Evolutionary conservation across 352 stramenopile genomes (phyloP), one percentile per base, ranked within the genome.

Genomic region (Achlya hypogyna): DNA sequence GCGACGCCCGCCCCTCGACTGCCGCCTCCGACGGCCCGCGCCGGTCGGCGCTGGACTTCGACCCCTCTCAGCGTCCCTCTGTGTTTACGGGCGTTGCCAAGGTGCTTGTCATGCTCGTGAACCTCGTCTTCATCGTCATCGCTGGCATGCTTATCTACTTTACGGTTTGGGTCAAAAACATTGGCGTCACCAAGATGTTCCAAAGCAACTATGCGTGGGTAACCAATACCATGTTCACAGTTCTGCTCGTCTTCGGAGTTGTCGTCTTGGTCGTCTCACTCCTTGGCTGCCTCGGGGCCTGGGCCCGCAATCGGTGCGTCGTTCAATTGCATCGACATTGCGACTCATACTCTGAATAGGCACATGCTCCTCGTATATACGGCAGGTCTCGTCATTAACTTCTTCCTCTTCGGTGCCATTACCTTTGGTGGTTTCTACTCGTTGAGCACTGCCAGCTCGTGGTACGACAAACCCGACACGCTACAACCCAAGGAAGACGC

Each of bases 111-210:
- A 70, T 94, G 72, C 81, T 94, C 27, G 72, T 94, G 23, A 94
- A 94, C 73, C 89, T 94, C 78, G 76, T 73, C 52, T 93, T 91
- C 71, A 83, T 94, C 72, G 82, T 92, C 40, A 65, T 69, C 64
- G 86, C 81, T 32, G 82, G 79, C 23, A 75, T 94, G 66, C 75
- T 94, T 53, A 78, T 91, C 69, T 93, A 91, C 71, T 94, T 94
- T 62, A 85, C 79, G 10, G 10, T 34, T 10, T 78, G 81, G 63
- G 75, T 92, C 49, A 85, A 87, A 69, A 75, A 31, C n/a, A 83
- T 78, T 0, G 84, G 84, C 32, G 91, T 84, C 83, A 63, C 91
- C 27, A 82, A 91, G 25, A 85, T 75, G 20, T 91, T 94, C 70
- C 16, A 58, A n/a, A 62, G 88, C 68, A 81, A 91, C 73, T 94